Evolutionary conservation across 148 eudicot genomes (phyloP).

Genomic region (Rhododendron molle): DNA sequence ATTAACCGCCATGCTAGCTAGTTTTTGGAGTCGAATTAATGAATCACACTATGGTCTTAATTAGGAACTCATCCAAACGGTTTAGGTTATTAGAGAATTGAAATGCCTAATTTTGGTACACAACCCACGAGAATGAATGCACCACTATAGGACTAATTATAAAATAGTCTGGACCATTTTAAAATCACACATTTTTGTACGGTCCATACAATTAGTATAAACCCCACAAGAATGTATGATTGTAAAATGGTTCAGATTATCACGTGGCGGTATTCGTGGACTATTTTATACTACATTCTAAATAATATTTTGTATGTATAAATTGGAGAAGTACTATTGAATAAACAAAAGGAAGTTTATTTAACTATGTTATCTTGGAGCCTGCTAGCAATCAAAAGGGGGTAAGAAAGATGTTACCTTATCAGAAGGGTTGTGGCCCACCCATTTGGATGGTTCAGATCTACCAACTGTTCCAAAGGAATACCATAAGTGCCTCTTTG

Average conservation of each 20-base stretch:
- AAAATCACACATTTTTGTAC: too few species aligned
- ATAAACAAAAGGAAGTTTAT: not conserved
- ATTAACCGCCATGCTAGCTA: too few species aligned
- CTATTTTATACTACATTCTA: not conserved
- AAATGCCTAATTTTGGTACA: not conserved
- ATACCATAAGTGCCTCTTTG: constrained; percentile 28
- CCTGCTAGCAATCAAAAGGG: constrained; percentile 3
- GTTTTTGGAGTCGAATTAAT: too few species aligned
- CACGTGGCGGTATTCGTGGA: too few species aligned
- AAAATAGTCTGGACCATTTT: too few species aligned
- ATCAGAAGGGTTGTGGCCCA: constrained; percentile 28
- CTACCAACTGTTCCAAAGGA: constrained; percentile 33
- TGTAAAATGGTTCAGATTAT: too few species aligned
- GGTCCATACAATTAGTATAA: too few species aligned
- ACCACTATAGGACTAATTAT: too few species aligned
- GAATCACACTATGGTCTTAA: too few species aligned
- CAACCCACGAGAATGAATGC: not conserved
- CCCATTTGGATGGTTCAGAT: constrained; percentile 28
- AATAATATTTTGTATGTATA: not conserved
- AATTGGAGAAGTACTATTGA: not conserved
- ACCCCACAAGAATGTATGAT: too few species aligned
- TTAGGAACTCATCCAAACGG: not conserved
- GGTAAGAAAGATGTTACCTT: constrained; percentile 13
- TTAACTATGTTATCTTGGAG: constrained; percentile 2
- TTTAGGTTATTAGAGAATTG: not conserved